Base-by-base conservation (phyloP, 23 red algal species). In the Pyropia yezoensis region DNA sequence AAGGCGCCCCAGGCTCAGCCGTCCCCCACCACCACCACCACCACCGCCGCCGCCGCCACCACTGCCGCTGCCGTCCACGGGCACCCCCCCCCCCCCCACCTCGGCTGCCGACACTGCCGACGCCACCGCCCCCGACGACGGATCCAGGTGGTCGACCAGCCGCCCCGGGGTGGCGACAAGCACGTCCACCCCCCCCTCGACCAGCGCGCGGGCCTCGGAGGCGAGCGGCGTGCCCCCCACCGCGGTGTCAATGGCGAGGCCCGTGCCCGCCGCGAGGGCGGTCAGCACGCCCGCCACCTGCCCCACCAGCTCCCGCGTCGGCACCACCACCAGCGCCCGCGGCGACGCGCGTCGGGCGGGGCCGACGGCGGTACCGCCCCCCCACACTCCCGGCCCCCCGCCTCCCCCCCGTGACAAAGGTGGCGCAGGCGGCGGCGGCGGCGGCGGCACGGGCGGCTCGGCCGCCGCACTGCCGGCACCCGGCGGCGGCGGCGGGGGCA, bases 121-220 rank as follows among this genome's bases (percentile, higher is more conserved):
- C 39, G 39, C 39, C 11, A 8, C 39, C 39, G 11, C 39, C 11
- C 0, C 39, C 11, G 9, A 47, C 11, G 39, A 47, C 39, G 11
- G 39, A 4, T 79, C 54, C 2, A 98, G 59, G 63, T 85, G 76
- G 33, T 98, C 63, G 9, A 91, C 85, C 23, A 98, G 61, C 18
- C 79, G 78, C 2, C 94, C 94, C 2, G 85, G 85, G 3, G 86
- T 91, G 16, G 94, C 85, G 22, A 98, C 72, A 20, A 89, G 66
- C 24, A 98, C 75, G 30, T 89, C 80, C 16, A 49, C 45, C 21
- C 80, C 62, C 18, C 19, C 50, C 14, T 75, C 63, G n/a, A 33
- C 29, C 1, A 80, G 29, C 22, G 49, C 52, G 18, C 45, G 22
- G 12, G 57, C 63, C 68, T 82, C 76, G 52, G 55, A 14, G 22